Percentiles rank a stretch among this genome's conserved stretches.
These are phyloP conservation scores for Primulina eburnea DNA, from an alignment of 257 asterid genomes.

Conservation along the genomic window DNA sequence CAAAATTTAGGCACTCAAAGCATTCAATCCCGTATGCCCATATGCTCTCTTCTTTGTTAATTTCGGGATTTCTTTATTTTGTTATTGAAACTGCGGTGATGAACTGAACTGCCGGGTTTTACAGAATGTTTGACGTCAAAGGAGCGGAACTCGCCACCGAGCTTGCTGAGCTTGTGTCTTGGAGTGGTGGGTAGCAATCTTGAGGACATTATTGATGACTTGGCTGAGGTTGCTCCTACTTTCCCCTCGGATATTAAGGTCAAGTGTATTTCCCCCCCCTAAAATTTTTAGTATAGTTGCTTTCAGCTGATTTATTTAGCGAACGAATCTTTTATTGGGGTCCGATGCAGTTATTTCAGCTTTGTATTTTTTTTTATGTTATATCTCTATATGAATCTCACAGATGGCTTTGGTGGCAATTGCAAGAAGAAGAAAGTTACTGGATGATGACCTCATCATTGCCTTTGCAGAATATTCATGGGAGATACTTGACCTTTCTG, in stretches of 20 bases:
- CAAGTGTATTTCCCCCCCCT: too few relatives aligned
- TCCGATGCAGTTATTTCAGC: neutral
- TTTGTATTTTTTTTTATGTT: neutral
- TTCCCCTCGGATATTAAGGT: constrained; percentile 82
- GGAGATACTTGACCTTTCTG: constrained; percentile 75
- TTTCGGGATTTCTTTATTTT: neutral
- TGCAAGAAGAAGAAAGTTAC: constrained; percentile 79
- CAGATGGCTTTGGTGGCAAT: constrained; percentile 80
- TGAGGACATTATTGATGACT: constrained; percentile 75
- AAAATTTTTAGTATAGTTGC: too few relatives aligned
- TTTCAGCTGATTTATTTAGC: too few relatives aligned
- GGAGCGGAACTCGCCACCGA: constrained; percentile 54
- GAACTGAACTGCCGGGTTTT: constrained; percentile 25
- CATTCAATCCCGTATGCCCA: constrained; percentile 44
- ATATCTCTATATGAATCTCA: neutral
- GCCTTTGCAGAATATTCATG: constrained; percentile 79
- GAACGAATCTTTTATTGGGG: neutral
- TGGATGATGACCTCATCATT: constrained; percentile 61
- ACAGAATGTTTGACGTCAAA: constrained; percentile 42
- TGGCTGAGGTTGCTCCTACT: constrained; percentile 53
- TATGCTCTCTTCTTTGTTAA: neutral
- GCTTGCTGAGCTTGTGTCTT: constrained; percentile 76
- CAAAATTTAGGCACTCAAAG: constrained; percentile 14
- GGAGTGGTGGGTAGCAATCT: constrained; percentile 81
- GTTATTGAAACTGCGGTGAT: neutral